Base-by-base conservation (phyloP, 2,329 filamentous ascomycete genomes). In the Paramyrothecium sp. region DNA sequence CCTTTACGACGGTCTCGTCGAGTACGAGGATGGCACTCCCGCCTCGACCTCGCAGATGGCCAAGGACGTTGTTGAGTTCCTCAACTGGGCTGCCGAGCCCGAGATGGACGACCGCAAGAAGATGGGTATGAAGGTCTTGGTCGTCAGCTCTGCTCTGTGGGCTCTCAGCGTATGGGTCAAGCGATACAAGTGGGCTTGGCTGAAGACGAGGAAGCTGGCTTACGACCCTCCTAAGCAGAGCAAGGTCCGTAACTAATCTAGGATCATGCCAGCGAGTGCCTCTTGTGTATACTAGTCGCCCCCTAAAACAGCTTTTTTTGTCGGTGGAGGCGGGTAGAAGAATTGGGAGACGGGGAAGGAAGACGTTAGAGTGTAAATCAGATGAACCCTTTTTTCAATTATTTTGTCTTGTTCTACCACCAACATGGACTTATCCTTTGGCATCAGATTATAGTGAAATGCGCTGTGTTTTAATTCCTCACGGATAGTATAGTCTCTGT, bases 71-170 rank as follows among this genome's bases (percentile, higher is more conserved):
- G 88, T 90, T 60, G 95, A 99, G 81, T 99, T 99, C 83, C 85
- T 99, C 73, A 98, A 99, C 89, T 99, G 95, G 95, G 85, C 95
- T 55, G 93, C 95, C 58, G 95, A 99, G 83, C 95, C 95, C 52
- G 95, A 99, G 84, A 97, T 97, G 92, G 95, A 99, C 73, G 89
- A 97, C 75, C 90, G 95, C 74, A 99, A 99, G 90, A 95, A 92
- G 83, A 99, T 98, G 95, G 95, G 95, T 71, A 88, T 96, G 86
- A 98, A 99, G 88, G 91, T 96, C 55, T 77, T 99, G 68, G 87
- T 90, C 65, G 86, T 97, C 65, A 87, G 88, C 56, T 84, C 89
- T 60, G 86, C 89, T 61, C 82, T 99, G 62, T 90, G 92, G 73
- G 92, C 91, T 57, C 71, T 98, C 70, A 96, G 90, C 76, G 87